Evolutionary conservation across 2,329 filamentous ascomycete genomes (phyloP).

Genomic region (Ramichloridium luteum): DNA sequence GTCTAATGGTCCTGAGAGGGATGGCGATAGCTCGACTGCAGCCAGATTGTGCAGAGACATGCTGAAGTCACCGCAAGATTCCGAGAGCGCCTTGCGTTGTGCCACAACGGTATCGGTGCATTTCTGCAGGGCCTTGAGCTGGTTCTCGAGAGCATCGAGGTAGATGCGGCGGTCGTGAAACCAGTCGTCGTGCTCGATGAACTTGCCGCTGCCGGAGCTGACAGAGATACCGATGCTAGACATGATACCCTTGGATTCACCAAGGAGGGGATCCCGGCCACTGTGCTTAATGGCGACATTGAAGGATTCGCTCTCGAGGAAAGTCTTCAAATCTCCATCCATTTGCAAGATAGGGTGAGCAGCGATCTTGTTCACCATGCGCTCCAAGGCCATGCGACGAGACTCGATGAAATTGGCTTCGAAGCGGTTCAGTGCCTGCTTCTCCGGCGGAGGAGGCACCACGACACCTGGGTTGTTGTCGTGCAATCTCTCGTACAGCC

Average conservation of each 20-base stretch:
- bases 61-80: slow-evolving; percentile 87
- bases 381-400: slow-evolving; percentile 77
- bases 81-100: slow-evolving; percentile 85
- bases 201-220: slow-evolving; percentile 60
- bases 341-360: slow-evolving; percentile 82
- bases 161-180: slow-evolving; percentile 96
- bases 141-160: slow-evolving; percentile 82
- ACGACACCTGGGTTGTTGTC: slow-evolving; percentile 91
- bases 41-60: slow-evolving; percentile 85
- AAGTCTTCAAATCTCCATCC: slow-evolving; percentile 87
- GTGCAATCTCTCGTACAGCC: slow-evolving; percentile 92
- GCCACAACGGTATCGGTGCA: slow-evolving; percentile 85
- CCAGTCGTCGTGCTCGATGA: slow-evolving; percentile 98
- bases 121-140: slow-evolving; percentile 75
- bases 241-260: slow-evolving; percentile 85
- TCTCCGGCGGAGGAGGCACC: slow-evolving; percentile 90
- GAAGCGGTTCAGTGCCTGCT: slow-evolving; percentile 92
- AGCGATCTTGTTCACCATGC: slow-evolving; percentile 95
- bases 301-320: slow-evolving; percentile 91
- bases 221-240: slow-evolving; percentile 61
- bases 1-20: slow-evolving; percentile 77
- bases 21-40: slow-evolving; percentile 80
- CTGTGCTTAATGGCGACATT: slow-evolving; percentile 97
- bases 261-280: slow-evolving; percentile 60
- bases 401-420: slow-evolving; percentile 95